Evolutionary conservation across 768 basidiomycete species (phyloP).

Genomic region (Suillus ampliporus): DNA sequence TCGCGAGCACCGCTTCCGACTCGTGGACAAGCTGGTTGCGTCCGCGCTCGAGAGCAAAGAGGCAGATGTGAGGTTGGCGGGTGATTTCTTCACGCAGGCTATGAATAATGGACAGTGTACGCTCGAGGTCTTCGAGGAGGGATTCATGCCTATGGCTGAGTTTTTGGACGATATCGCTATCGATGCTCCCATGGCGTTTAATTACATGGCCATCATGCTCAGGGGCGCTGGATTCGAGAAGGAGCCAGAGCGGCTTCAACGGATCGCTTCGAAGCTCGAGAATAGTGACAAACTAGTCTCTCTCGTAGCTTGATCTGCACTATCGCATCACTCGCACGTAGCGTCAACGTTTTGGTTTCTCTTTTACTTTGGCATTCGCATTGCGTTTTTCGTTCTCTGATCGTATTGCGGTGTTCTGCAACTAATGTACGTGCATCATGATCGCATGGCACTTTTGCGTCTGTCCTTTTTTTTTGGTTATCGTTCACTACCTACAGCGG

Average conservation of each 20-base stretch:
- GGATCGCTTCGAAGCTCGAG: constrained; percentile 64
- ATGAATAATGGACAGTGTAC: constrained; percentile 65
- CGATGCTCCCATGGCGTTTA: constrained; percentile 88
- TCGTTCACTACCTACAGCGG: constrained; percentile 15
- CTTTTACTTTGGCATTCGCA: neutral
- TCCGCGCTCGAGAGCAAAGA: constrained; percentile 83
- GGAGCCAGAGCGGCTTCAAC: constrained; percentile 61
- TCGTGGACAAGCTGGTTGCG: constrained; percentile 79
- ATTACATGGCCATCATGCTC: constrained; percentile 75
- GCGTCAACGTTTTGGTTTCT: constrained; percentile 20
- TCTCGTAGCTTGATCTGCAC: constrained; percentile 41
- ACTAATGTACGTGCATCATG: constrained; percentile 35
- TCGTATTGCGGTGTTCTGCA: constrained; percentile 32
- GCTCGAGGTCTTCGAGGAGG: constrained; percentile 70
- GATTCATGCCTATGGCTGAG: constrained; percentile 72
- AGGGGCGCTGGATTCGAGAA: constrained; percentile 64
- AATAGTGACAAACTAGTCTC: constrained; percentile 64
- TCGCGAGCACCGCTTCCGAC: constrained; percentile 58
- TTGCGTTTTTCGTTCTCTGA: constrained; percentile 30
- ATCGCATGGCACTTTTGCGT: constrained; percentile 24
- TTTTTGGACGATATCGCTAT: constrained; percentile 87
- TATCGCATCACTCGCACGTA: constrained; percentile 20
- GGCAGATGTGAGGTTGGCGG: constrained; percentile 77
- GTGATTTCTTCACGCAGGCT: constrained; percentile 72
- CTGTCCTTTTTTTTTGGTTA: constrained; percentile 20